A percentile compares a stretch with the other conserved stretches of the same genome.
These are phyloP conservation scores for Rhizoclosmatium sp. DNA, from an alignment of 192 early-diverging fungal species.

Conservation along the genomic window DNA sequence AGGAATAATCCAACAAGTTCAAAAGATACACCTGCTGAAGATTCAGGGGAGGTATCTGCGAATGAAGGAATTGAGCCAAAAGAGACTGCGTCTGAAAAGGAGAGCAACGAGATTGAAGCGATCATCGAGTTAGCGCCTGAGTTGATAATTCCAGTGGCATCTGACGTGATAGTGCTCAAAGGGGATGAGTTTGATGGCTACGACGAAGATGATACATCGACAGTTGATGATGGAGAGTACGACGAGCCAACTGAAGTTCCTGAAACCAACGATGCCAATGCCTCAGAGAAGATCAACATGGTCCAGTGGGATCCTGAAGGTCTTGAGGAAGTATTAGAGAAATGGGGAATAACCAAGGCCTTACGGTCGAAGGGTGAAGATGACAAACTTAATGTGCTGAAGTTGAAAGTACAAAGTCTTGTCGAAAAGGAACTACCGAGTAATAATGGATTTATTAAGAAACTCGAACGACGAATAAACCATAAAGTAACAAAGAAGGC, in stretches of 20 bases:
- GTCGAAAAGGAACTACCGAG: neutral
- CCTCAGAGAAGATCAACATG: neutral
- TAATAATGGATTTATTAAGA: neutral
- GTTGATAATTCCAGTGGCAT: neutral
- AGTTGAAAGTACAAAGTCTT: neutral
- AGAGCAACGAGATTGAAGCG: neutral
- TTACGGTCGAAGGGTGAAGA: conserved; percentile 14
- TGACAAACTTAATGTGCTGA: neutral
- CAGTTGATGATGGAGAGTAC: conserved; percentile 8
- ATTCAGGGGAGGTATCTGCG: neutral
- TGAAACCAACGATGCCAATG: neutral
- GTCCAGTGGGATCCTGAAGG: neutral
- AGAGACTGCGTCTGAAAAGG: neutral
- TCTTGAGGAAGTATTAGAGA: conserved; percentile 4
- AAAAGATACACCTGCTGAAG: neutral
- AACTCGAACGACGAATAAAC: conserved; percentile 13
- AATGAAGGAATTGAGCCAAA: neutral
- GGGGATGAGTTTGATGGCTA: neutral
- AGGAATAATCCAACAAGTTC: neutral
- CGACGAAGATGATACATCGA: neutral
- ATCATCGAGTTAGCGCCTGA: conserved; percentile 1
- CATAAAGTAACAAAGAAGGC: conserved; percentile 7
- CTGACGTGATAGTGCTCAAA: neutral
- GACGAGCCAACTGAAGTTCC: neutral
- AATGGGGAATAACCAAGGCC: conserved; percentile 20